Percentiles rank a stretch among this genome's conserved stretches.
These are phyloP conservation scores for Termitomyces sp. DNA, from an alignment of 768 basidiomycete species.

Conservation along the genomic window DNA sequence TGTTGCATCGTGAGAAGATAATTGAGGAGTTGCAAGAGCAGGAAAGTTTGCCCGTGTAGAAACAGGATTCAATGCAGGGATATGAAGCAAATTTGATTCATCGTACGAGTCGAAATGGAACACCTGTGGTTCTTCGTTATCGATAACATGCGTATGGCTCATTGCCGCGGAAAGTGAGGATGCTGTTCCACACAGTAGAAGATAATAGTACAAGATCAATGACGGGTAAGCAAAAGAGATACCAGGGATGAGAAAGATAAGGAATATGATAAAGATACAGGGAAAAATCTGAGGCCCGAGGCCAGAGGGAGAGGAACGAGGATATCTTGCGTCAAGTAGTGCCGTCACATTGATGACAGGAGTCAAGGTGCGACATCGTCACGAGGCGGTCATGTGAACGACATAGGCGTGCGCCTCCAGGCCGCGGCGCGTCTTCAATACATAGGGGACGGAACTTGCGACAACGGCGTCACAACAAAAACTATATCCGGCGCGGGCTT, in stretches of 20 bases:
- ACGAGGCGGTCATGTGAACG: constrained; percentile 13
- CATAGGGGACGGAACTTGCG: background rate
- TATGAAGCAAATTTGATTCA: constrained; percentile 15
- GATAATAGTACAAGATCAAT: constrained; percentile 15
- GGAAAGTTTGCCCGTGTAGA: constrained; percentile 10
- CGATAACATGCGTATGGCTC: constrained; percentile 44
- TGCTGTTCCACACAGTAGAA: constrained; percentile 7
- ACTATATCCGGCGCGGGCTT: background rate
- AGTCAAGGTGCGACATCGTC: constrained; percentile 13
- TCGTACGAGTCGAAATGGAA: constrained; percentile 54
- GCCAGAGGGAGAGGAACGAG: constrained; percentile 29
- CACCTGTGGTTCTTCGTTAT: constrained; percentile 49
- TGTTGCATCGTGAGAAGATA: constrained; percentile 30
- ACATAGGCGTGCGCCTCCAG: background rate
- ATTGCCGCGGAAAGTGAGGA: constrained; percentile 17
- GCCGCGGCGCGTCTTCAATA: background rate
- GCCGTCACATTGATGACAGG: constrained; percentile 8
- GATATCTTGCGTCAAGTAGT: constrained; percentile 28
- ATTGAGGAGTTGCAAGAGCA: constrained; percentile 13
- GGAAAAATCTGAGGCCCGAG: constrained; percentile 28
- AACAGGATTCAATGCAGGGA: constrained; percentile 6
- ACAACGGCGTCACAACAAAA: background rate
- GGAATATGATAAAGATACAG: constrained; percentile 10
- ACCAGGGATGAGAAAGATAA: constrained; percentile 4
- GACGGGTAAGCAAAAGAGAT: constrained; percentile 16